Percentiles rank a stretch among this genome's conserved stretches.
phyloP scores from a whole-genome alignment of 2,329 filamentous ascomycete species.

The Rutstroemia sydowiana region DNA sequence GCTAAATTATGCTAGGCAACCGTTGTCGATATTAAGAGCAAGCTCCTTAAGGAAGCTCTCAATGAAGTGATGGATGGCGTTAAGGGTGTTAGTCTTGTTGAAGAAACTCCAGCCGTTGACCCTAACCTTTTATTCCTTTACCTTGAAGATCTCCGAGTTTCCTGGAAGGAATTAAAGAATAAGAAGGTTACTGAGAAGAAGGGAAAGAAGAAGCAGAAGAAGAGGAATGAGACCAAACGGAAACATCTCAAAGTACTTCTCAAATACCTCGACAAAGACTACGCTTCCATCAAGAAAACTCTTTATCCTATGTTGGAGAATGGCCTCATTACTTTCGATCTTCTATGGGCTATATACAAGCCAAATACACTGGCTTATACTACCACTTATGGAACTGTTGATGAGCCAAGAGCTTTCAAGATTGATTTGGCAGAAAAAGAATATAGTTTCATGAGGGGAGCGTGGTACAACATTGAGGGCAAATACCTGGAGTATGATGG shows the following conservation, averaged over 20 bases:
- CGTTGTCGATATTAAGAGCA: constrained; percentile 78
- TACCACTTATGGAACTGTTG: constrained; percentile 66
- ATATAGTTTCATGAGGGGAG: constrained; percentile 59
- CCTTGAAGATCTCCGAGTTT: constrained; percentile 64
- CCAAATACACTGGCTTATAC: constrained; percentile 75
- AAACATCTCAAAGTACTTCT: constrained; percentile 65
- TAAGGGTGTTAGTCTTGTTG: constrained; percentile 71
- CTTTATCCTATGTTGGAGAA: constrained; percentile 74
- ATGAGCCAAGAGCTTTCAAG: constrained; percentile 77
- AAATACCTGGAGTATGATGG: constrained; percentile 83
- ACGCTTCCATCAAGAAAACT: constrained; percentile 68
- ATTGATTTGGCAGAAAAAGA: constrained; percentile 70
- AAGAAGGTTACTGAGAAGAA: constrained; percentile 44
- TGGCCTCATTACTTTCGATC: constrained; percentile 80
- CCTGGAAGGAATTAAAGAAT: constrained; percentile 57
- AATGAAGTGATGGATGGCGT: constrained; percentile 66
- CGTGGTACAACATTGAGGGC: constrained; percentile 71
- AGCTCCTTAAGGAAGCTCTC: constrained; percentile 63
- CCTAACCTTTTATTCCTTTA: constrained; percentile 68
- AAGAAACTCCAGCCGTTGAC: constrained; percentile 67
- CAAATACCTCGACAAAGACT: constrained; percentile 76
- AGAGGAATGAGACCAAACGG: constrained; percentile 50
- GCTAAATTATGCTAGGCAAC: constrained; percentile 38
- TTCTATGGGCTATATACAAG: constrained; percentile 85
- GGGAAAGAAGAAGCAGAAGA: constrained; percentile 53